Evolutionary conservation across 805 yeast species (phyloP), one percentile per base, ranked within the genome.

Genomic region (Yamadazyma takamatsuzukensis): DNA sequence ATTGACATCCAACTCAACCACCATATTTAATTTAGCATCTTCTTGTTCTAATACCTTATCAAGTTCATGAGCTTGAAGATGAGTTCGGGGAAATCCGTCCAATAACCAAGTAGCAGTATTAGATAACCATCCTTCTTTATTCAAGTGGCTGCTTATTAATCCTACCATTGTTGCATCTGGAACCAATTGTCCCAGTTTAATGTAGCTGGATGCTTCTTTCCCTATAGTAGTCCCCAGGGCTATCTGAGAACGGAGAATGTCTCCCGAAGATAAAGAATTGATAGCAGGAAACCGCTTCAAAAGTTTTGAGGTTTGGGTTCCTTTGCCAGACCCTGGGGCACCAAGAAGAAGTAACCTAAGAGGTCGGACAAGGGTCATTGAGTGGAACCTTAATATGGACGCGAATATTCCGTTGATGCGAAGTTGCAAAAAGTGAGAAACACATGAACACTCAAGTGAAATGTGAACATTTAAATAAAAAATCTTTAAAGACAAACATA

Each of bases 261-360:
- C 96, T 2, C 97, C 97, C 0, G 95, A 81, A 1, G 95, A 79
- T 6, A 90, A 59, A 1, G 90, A 64, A 10, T 68, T 54, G 15
- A 89, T 56, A 4, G 52, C 47, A 2, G 82, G 72, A 37, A 79
- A 70, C 25, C 62, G 57, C 32, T 73, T 70, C 37, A 81, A 54
- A 4, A 89, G 63, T 38, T 79, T 69, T 2, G 82, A 60, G 0
- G 96, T 83, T 44, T 83, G 84, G 0, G 97, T 89, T 2, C 97
- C 97, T 53, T 89, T 89, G 1, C 97, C 97, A 1, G 96, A 73
- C 0, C 97, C 97, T 0, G 97, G 97, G 0, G 97, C 95, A 3
- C 97, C 97, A 16, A 90, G 61, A 6, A 89, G 64, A 17, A 89
- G 67, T 23, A 87, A 57, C 47, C 96, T 64, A 12, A 83, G 53